A percentile compares a stretch with the other conserved stretches of the same genome.
Evolutionary conservation across 305 asterid genomes (phyloP).

Genomic region (Fraxinus albicans): DNA sequence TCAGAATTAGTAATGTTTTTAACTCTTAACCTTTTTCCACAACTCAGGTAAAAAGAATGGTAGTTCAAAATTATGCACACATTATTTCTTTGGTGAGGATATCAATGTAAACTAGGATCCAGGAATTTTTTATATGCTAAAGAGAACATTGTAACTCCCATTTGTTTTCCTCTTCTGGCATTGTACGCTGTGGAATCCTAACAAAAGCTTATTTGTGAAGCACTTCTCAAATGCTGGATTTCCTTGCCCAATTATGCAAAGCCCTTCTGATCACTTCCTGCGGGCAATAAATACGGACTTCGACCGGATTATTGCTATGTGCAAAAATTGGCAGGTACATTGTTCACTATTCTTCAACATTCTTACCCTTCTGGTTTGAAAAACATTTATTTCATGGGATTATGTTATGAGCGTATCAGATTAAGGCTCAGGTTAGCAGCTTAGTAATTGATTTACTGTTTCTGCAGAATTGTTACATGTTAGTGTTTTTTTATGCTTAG

Average conservation of each 20-base stretch:
- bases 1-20: not conserved
- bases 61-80: not conserved
- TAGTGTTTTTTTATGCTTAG: slow-evolving; percentile 9
- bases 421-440: slow-evolving; percentile 14
- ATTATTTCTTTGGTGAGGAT: not conserved
- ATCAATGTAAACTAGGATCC: slow-evolving; percentile 9
- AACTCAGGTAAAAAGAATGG: not conserved
- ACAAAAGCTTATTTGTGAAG: slow-evolving; percentile 43
- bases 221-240: slow-evolving; percentile 99
- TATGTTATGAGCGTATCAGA: not conserved
- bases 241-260: slow-evolving; percentile 99
- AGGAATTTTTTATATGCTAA: not conserved
- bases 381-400: slow-evolving; percentile 15
- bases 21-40: not conserved
- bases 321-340: slow-evolving; percentile 99
- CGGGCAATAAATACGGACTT: slow-evolving; percentile 97
- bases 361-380: slow-evolving; percentile 11
- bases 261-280: slow-evolving; percentile 98
- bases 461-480: slow-evolving; percentile 18
- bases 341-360: slow-evolving; percentile 17
- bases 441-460: slow-evolving; percentile 15
- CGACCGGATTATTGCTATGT: slow-evolving; percentile 95
- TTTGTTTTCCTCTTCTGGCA: not conserved
- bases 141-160: not conserved
- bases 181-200: not conserved